Conservation (phyloP, 2,329 filamentous ascomycete species). For the Alternaria triticimaculans region DNA sequence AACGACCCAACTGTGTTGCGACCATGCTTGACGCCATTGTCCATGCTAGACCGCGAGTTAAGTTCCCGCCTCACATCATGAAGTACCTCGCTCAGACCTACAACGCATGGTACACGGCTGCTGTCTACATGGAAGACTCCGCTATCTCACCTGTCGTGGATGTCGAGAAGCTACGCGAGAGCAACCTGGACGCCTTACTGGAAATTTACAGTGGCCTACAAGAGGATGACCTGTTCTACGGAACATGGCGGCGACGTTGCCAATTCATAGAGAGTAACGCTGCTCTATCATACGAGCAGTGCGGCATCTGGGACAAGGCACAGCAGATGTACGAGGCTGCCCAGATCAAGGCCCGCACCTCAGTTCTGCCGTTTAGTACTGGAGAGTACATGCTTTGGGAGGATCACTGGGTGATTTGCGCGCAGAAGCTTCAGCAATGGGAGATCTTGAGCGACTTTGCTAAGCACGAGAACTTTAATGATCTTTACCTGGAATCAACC, state of each 20-base stretch:
- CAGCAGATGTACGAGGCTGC: constrained; percentile 96
- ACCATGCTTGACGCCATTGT: constrained; percentile 88
- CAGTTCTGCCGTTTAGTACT: constrained; percentile 93
- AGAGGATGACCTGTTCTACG: constrained; percentile 97
- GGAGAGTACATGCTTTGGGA: constrained; percentile 99
- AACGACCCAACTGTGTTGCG: constrained; percentile 93
- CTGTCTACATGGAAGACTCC: constrained; percentile 87
- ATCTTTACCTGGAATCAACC: constrained; percentile 90
- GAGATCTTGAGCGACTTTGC: constrained; percentile 97
- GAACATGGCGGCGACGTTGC: constrained; percentile 92
- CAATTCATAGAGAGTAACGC: constrained; percentile 98
- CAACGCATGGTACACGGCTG: constrained; percentile 95
- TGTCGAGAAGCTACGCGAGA: constrained; percentile 84
- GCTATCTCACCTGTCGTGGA: constrained; percentile 85
- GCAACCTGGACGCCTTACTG: constrained; percentile 93
- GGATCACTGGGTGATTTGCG: constrained; percentile 97
- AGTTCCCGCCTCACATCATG: constrained; percentile 92
- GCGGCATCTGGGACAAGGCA: constrained; percentile 99
- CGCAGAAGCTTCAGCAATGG: constrained; percentile 98
- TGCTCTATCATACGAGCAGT: constrained; percentile 96
- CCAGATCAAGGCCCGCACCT: constrained; percentile 95
- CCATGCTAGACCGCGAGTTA: constrained; percentile 83
- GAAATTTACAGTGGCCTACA: constrained; percentile 89
- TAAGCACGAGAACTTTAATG: constrained; percentile 98
- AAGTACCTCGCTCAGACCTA: constrained; percentile 95